phyloP scores from a whole-genome alignment of 495 filamentous ascomycete species.

The Penicillium egyptiacum region DNA sequence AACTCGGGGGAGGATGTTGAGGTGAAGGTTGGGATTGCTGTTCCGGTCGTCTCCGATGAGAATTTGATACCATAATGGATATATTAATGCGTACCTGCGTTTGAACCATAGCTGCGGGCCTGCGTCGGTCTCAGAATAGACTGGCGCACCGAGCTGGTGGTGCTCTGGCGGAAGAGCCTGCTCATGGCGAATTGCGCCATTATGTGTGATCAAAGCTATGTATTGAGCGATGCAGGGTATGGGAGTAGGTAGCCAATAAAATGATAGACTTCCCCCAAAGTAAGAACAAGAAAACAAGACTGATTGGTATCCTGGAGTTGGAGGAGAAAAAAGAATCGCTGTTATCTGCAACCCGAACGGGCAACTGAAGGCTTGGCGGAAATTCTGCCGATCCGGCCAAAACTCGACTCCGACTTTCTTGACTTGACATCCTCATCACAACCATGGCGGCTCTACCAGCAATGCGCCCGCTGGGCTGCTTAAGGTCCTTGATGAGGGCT shows the following conservation, averaged over 20 bases:
- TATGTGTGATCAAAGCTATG: not conserved
- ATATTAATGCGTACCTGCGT: slow-evolving; percentile 29
- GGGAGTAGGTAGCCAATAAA: not conserved
- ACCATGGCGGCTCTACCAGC: slow-evolving; percentile 60
- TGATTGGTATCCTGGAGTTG: slow-evolving; percentile 5
- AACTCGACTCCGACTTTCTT: slow-evolving; percentile 35
- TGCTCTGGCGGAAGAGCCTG: slow-evolving; percentile 39
- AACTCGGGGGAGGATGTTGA: slow-evolving; percentile 54
- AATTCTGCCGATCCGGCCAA: slow-evolving; percentile 44
- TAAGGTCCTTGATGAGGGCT: slow-evolving; percentile 54
- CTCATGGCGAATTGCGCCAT: slow-evolving; percentile 46
- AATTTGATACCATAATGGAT: not conserved
- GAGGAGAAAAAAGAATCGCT: slow-evolving; percentile 16
- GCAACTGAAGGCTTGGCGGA: slow-evolving; percentile 40
- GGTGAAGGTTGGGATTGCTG: slow-evolving; percentile 50
- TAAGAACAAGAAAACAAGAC: slow-evolving; percentile 14
- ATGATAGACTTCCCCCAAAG: not conserved
- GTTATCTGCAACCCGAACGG: slow-evolving; percentile 13
- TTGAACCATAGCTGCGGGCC: slow-evolving; percentile 35
- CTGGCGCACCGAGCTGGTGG: slow-evolving; percentile 31
- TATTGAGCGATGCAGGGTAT: not conserved
- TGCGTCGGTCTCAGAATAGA: slow-evolving; percentile 34
- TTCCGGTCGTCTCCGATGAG: not conserved
- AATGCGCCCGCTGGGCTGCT: slow-evolving; percentile 66
- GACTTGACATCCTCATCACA: slow-evolving; percentile 23